Percentiles rank a stretch among this genome's conserved stretches.
Evolutionary conservation across 306 rosid species (phyloP).

Genomic region (Castanea mollissima): DNA sequence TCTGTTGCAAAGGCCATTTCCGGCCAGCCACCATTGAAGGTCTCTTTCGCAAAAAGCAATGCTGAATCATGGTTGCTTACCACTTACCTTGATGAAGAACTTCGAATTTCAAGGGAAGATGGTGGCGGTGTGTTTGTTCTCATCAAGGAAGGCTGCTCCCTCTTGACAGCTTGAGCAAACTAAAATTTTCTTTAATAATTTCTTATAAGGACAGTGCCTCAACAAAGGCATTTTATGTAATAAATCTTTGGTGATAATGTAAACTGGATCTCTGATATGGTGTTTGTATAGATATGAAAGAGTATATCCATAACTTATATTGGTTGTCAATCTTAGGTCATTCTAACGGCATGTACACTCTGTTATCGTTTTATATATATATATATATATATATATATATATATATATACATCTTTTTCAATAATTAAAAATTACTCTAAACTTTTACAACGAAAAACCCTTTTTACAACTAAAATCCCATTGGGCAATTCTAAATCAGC

Average conservation of each 20-base stretch:
- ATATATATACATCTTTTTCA: no score
- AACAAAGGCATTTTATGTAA: no score
- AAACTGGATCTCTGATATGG: not conserved
- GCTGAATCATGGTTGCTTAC: constrained; percentile 86
- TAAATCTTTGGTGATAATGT: not conserved
- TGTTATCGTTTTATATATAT: not conserved
- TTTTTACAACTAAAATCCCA: no score
- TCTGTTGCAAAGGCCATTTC: constrained; percentile 74
- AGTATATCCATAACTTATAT: not conserved
- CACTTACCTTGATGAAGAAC: constrained; percentile 79
- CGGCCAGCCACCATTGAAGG: constrained; percentile 67
- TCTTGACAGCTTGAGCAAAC: constrained; percentile 28
- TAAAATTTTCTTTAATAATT: not conserved
- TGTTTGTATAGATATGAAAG: not conserved
- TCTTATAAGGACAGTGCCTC: not conserved
- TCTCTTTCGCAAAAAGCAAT: constrained; percentile 49
- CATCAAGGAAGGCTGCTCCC: constrained; percentile 77
- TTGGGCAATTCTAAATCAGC: no score
- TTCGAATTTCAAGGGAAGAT: constrained; percentile 72
- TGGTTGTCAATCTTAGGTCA: not conserved
- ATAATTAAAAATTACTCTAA: no score
- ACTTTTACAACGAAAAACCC: no score
- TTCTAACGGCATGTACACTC: not conserved
- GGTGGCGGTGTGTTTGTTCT: constrained; percentile 78
- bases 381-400: no score